Evolutionary conservation across 192 early-diverging fungal species (phyloP).

Genomic region (Spinellus fusiger): DNA sequence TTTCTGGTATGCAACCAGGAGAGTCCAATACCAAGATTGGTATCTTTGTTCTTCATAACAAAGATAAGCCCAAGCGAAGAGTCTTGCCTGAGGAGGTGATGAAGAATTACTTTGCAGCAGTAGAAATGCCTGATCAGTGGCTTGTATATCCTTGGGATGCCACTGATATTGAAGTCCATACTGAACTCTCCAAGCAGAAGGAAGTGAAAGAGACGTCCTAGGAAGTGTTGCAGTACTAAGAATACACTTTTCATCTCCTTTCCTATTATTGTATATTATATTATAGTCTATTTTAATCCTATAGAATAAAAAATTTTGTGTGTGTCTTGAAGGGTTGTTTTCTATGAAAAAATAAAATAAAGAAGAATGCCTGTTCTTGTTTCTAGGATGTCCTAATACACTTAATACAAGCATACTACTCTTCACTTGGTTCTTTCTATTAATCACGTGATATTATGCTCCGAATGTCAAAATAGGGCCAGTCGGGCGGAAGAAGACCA

Average conservation of each 20-base stretch:
- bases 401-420: no score
- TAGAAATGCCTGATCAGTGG: slow-evolving; percentile 71
- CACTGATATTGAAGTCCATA: slow-evolving; percentile 63
- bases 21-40: slow-evolving; percentile 50
- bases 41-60: slow-evolving; percentile 76
- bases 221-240: neutral
- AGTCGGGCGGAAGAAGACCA: no score
- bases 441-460: no score
- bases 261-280: no score
- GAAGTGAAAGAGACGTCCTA: neutral
- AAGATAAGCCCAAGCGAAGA: slow-evolving; percentile 65
- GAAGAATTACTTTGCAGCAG: slow-evolving; percentile 64
- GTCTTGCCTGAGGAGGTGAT: slow-evolving; percentile 53
- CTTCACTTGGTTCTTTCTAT: no score
- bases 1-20: slow-evolving; percentile 14
- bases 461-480: no score
- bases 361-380: no score
- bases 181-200: slow-evolving; percentile 48
- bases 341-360: no score
- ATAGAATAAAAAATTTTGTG: no score
- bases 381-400: no score
- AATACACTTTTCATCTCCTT: neutral
- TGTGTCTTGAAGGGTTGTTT: no score
- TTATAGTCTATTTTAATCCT: no score
- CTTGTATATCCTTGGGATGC: slow-evolving; percentile 73